Evolutionary conservation across 2,329 filamentous ascomycete species (phyloP).

Genomic region (Ustulina deusta): DNA sequence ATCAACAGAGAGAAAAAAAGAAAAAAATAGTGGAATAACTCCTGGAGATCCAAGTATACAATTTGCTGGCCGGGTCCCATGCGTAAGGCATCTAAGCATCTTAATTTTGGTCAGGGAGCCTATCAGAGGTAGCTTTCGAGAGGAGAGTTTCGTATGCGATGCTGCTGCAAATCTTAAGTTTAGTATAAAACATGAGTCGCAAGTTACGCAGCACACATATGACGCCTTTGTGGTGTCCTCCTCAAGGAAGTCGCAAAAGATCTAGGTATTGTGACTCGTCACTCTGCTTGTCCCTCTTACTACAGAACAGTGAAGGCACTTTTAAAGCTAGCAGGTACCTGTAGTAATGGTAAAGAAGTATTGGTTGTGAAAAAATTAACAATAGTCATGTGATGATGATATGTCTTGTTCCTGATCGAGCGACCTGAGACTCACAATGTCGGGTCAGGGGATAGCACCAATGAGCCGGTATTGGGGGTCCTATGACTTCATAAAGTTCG

Average conservation of each 20-base stretch:
- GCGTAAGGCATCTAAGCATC: background rate
- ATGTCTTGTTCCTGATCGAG: slow-evolving; percentile 2
- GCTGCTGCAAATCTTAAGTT: slow-evolving; percentile 16
- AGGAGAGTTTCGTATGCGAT: slow-evolving; percentile 3
- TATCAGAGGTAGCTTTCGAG: background rate
- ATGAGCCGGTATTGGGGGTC: background rate
- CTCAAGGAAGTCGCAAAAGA: background rate
- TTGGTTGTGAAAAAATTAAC: background rate
- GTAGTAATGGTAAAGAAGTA: background rate
- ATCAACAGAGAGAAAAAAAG: background rate
- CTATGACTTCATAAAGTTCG: background rate
- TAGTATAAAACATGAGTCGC: background rate
- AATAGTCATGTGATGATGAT: background rate
- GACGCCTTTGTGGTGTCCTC: slow-evolving; percentile 5
- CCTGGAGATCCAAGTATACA: background rate
- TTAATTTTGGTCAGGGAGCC: background rate
- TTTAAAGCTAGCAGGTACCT: background rate
- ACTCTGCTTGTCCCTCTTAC: background rate
- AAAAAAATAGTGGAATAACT: background rate
- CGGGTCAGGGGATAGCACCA: slow-evolving; percentile 2
- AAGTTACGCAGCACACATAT: background rate
- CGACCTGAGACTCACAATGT: slow-evolving; percentile 6
- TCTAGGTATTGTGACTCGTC: background rate
- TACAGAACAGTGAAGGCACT: background rate
- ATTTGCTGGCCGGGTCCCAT: background rate